Evolutionary conservation across 768 basidiomycete species (phyloP), one percentile per base, ranked within the genome.

Genomic region (Termitomyces heimii): DNA sequence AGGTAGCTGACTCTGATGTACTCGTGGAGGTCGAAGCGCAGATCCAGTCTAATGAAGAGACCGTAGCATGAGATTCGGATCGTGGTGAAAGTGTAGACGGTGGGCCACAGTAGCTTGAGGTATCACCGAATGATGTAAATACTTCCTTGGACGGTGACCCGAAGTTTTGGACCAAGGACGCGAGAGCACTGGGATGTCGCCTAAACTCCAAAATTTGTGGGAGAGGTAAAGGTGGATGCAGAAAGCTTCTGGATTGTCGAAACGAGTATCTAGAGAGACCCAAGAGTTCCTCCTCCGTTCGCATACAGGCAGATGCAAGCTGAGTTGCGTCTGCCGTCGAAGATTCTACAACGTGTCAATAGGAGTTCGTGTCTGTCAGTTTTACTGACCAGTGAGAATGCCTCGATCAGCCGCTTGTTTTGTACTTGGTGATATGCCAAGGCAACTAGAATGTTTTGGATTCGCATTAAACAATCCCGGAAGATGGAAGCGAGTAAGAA

Each of bases 401-500:
- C 24, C 14, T 37, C 35, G n/a, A 40, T 52, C 51, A 29, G 42
- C 48, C 32, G n/a, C 42, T 31, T n/a, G 51, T 52, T 37, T 55
- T 49, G 34, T 51, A 40, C 22, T 37, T 31, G 7, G 48, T 50
- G 26, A 5, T 34, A 7, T 35, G 34, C 28, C 29, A 31, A 28
- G 7, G 39, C 18, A n/a, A 53, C 59, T 54, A 29, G 45, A 50
- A 53, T 57, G 59, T 56, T 56, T 53, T 56, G 40, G 43, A 37
- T 44, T 51, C 24, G 35, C 42, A 35, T 40, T 47, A 31, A 14
- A 45, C 31, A 40, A 60, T 39, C 43, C 31, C 22, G 52, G 26
- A n/a, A 47, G 53, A 49, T 22, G 52, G 46, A 56, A 60, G 32
- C 50, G 55, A 60, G 28, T 24, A 55, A 57, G 59, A 37, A 39